Conservation (phyloP, 345 rosid species). For the Brassica napus region DNA sequence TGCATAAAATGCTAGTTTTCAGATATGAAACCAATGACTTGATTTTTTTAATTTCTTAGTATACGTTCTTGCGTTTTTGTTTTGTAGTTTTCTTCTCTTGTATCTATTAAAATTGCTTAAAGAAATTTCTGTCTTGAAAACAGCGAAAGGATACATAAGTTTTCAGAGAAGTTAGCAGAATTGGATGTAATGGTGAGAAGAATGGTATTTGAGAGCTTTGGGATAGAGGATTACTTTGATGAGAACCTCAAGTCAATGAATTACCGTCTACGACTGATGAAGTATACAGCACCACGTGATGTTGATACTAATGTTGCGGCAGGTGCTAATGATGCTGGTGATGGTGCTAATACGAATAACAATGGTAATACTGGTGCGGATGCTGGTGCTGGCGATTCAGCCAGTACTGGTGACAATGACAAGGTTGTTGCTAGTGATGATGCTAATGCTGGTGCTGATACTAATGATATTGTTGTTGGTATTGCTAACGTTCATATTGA, state of each 20-base stretch:
- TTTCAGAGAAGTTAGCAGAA: slow-evolving; percentile 39
- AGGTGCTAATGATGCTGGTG: not conserved
- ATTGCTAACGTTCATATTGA: too few relatives aligned
- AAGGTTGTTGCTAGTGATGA: not conserved
- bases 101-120: not conserved
- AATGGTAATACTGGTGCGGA: not conserved
- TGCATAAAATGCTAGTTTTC: too few relatives aligned
- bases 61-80: not conserved
- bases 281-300: slow-evolving; percentile 15
- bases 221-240: slow-evolving; percentile 41
- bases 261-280: slow-evolving; percentile 30
- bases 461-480: too few relatives aligned
- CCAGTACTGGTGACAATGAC: not conserved
- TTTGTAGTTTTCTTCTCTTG: not conserved
- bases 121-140: not conserved
- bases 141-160: slow-evolving; percentile 36
- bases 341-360: not conserved
- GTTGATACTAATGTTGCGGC: slow-evolving; percentile 16
- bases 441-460: not conserved
- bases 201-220: slow-evolving; percentile 60
- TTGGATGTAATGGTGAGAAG: slow-evolving; percentile 46
- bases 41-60: not conserved
- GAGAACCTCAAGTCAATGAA: slow-evolving; percentile 34
- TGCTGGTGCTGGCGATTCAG: not conserved
- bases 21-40: too few relatives aligned